These are phyloP conservation scores for Scopulariopsis brevicaulis DNA, from an alignment of 2,329 filamentous ascomycete species.

Conservation along the genomic window DNA sequence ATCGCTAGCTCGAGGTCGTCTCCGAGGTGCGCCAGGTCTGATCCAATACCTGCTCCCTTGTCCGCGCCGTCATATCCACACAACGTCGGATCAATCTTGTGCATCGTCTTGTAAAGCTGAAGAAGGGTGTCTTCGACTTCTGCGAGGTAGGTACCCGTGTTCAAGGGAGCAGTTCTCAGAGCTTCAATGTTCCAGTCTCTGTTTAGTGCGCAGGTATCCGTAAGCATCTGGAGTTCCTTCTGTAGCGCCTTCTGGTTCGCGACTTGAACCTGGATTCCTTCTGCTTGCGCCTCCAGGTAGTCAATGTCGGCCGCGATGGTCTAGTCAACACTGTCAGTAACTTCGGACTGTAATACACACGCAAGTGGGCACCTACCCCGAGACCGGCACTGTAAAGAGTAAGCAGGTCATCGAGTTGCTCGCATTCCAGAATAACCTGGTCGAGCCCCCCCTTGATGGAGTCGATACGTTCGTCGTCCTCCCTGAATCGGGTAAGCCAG, in stretches of 20 bases:
- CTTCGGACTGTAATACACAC: neutral
- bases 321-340: conserved; percentile 26
- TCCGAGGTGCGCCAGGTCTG: conserved; percentile 11
- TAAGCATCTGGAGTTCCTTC: conserved; percentile 76
- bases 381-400: conserved; percentile 93
- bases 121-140: conserved; percentile 70
- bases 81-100: conserved; percentile 80
- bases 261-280: conserved; percentile 92
- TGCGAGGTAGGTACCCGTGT: conserved; percentile 57
- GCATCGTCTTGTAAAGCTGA: conserved; percentile 81
- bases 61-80: conserved; percentile 39
- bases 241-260: conserved; percentile 93
- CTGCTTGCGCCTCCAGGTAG: conserved; percentile 94
- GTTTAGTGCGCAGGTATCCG: conserved; percentile 85
- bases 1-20: conserved; percentile 3
- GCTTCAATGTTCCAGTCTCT: conserved; percentile 55
- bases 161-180: conserved; percentile 62
- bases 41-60: conserved; percentile 32
- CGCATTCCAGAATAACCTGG: conserved; percentile 84
- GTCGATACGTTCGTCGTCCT: conserved; percentile 82
- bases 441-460: conserved; percentile 81
- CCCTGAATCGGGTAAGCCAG: conserved; percentile 74
- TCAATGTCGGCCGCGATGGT: conserved; percentile 92
- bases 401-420: conserved; percentile 87
- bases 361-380: conserved; percentile 49